phyloP scores from a whole-genome alignment of 2,329 filamentous ascomycete genomes.

The Fusarium tricinctum region DNA sequence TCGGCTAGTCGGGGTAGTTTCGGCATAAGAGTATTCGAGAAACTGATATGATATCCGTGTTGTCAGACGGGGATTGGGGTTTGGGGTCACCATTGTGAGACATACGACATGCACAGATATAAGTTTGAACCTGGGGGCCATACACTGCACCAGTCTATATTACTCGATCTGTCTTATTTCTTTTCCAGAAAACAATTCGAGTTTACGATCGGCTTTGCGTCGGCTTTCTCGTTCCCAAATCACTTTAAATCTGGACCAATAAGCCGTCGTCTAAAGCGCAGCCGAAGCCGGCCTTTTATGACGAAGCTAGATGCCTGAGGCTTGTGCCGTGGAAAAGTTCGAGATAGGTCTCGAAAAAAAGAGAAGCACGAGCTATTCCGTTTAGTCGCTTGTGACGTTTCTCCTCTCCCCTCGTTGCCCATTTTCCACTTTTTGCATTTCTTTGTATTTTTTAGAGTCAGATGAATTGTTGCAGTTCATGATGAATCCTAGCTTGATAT shows the following conservation, averaged over 20 bases:
- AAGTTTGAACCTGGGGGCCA: neutral
- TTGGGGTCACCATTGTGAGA: neutral
- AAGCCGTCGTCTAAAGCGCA: constrained; percentile 21
- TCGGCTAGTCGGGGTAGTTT: constrained; percentile 45
- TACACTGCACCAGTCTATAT: neutral
- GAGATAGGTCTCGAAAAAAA: constrained; percentile 50
- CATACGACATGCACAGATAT: neutral
- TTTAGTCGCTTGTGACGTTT: constrained; percentile 28
- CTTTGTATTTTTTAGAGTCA: constrained; percentile 37
- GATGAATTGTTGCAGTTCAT: constrained; percentile 52
- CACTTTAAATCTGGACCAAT: constrained; percentile 33
- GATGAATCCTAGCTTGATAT: constrained; percentile 65
- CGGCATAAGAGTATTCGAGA: constrained; percentile 42
- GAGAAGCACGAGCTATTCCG: constrained; percentile 34
- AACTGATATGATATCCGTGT: neutral
- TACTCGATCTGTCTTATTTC: neutral
- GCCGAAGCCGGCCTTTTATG: constrained; percentile 50
- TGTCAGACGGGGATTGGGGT: neutral
- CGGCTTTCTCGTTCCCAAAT: constrained; percentile 31
- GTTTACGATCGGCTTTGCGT: constrained; percentile 31
- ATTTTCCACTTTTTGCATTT: constrained; percentile 29
- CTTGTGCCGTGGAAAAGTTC: constrained; percentile 47
- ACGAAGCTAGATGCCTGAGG: constrained; percentile 52
- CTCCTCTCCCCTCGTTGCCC: constrained; percentile 27
- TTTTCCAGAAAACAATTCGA: neutral